These are phyloP conservation scores for Cercophora samala DNA, from an alignment of 495 filamentous ascomycete genomes.

Conservation along the genomic window DNA sequence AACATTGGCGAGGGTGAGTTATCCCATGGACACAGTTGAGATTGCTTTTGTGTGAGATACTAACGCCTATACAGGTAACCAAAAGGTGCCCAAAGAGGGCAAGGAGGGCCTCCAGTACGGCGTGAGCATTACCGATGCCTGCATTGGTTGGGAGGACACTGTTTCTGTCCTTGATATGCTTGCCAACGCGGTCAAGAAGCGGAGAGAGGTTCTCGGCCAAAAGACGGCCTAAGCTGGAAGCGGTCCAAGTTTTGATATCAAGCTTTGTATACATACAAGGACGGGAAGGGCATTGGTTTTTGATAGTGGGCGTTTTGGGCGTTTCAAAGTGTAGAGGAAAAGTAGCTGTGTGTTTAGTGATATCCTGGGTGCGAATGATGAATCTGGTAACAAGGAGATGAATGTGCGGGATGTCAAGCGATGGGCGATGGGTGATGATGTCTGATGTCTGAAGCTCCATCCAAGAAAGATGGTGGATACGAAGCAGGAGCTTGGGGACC, in stretches of 20 bases:
- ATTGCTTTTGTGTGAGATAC: constrained; percentile 11
- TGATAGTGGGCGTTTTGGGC: not conserved
- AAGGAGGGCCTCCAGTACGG: constrained; percentile 88
- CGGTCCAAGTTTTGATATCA: not conserved
- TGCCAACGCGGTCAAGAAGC: constrained; percentile 73
- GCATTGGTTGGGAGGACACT: constrained; percentile 94
- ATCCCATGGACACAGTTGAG: not conserved
- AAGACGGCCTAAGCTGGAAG: constrained; percentile 16
- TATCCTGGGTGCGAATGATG: not conserved
- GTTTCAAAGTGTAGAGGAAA: constrained; percentile 10
- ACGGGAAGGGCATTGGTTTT: not conserved
- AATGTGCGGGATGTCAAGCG: too few relatives aligned
- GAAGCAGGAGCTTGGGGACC: not conserved
- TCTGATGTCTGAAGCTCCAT: not conserved
- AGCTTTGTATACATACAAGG: not conserved
- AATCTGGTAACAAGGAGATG: too few relatives aligned
- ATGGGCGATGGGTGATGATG: too few relatives aligned
- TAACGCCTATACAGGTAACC: constrained; percentile 57
- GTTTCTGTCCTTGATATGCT: constrained; percentile 72
- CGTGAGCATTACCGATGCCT: constrained; percentile 96
- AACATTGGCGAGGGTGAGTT: constrained; percentile 83
- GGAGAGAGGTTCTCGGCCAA: constrained; percentile 48
- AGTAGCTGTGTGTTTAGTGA: not conserved
- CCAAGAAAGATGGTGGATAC: not conserved
- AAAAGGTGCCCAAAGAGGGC: constrained; percentile 90